Evolutionary conservation across 164 flowering plant genomes (phyloP).

Genomic region (Nymphaea colorata): DNA sequence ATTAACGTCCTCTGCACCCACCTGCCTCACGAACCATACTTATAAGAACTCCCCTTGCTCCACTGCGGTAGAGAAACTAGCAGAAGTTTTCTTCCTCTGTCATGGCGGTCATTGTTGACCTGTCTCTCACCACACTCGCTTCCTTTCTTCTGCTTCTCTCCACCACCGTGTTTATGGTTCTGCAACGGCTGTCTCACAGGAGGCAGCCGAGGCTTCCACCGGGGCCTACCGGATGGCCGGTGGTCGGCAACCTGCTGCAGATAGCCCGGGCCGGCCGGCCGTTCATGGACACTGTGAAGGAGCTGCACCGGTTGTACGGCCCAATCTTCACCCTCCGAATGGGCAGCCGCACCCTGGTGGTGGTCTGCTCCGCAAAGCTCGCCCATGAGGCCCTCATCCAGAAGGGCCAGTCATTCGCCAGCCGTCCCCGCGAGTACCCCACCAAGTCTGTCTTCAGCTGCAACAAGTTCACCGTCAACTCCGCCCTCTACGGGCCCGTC

Average conservation of each 20-base stretch:
- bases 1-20: no score
- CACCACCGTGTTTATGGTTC: constrained; percentile 21
- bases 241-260: constrained; percentile 90
- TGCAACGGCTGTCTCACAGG: constrained; percentile 14
- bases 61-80: no score
- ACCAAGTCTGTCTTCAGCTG: constrained; percentile 71
- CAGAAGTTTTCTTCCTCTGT: background rate
- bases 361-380: constrained; percentile 41
- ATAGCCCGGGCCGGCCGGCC: constrained; percentile 67
- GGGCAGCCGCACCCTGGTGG: constrained; percentile 72
- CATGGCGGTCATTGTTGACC: constrained; percentile 20
- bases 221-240: constrained; percentile 83
- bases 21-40: no score
- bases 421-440: constrained; percentile 69
- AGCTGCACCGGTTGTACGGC: constrained; percentile 40
- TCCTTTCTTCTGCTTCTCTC: constrained; percentile 24
- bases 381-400: constrained; percentile 62
- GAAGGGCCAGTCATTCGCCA: constrained; percentile 50
- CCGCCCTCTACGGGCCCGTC: constrained; percentile 67
- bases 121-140: background rate
- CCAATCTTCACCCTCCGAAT: constrained; percentile 66
- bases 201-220: constrained; percentile 57
- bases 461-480: constrained; percentile 83
- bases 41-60: no score
- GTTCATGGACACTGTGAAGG: constrained; percentile 50